Base-by-base conservation (phyloP, 495 filamentous ascomycete species). In the Penicillium silybi region DNA sequence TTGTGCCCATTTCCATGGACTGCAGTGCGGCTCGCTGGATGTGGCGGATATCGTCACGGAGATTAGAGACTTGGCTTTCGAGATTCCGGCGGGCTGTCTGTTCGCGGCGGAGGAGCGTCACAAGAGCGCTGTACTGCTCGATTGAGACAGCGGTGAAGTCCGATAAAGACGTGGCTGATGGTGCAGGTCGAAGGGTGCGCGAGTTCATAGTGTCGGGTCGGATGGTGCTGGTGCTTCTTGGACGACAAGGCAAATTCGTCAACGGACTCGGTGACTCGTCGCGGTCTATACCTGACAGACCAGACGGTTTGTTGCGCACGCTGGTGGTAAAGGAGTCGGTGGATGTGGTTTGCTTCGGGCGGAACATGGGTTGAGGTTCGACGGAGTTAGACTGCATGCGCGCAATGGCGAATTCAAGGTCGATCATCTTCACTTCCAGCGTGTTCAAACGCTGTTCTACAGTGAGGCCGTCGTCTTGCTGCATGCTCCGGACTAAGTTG, bases 81-180 rank as follows among this genome's bases (percentile, higher is more conserved):
- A 83, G 64, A 32, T 68, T 74, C 26, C 76, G 64, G 38, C 80
- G 77, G 1, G 80, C 80, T 6, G 70, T 74, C 47, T 82, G 79
- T 49, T 84, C 80, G 25, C 78, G 72, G 7, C 80, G 76, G 17
- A 84, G 67, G 0, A 82, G 68, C n/a, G 71, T 74, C 23, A 82
- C 70, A 9, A 84, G 64, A 0, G 77, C 74, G 50, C 72, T 80
- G 57, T 82, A 82, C 45, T 84, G 78, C 46, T 81, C 78, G 39
- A 82, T 73, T 13, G 77, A 82, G 34, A 84, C 72, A 17, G 61
- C 65, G 22, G 62, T 48, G 26, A 59, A 59, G 23, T 75, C 68
- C 15, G 46, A 60, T 17, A 71, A 29, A 0, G 72, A 72, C 5
- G 62, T 62, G 6, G 62, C 49, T 1, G 73, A 74, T 3, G 69